These are phyloP conservation scores for Blastobotrys muscicola DNA, from an alignment of 805 yeast genomes.

Conservation along the genomic window DNA sequence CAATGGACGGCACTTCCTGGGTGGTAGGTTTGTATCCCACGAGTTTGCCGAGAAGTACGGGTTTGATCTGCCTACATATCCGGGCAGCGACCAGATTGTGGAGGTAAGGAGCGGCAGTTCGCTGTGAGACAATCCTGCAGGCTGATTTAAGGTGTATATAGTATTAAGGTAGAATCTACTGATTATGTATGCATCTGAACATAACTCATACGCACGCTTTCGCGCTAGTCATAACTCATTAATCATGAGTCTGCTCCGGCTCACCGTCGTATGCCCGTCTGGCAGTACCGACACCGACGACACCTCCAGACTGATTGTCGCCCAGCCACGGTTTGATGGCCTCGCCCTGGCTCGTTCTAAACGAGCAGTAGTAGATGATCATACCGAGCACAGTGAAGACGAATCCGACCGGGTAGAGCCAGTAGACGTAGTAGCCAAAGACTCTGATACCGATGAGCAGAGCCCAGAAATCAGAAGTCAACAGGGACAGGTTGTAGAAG, in stretches of 20 bases:
- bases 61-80: slow-evolving; percentile 53
- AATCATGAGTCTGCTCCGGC: too few species aligned
- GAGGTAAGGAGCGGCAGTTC: slow-evolving; percentile 12
- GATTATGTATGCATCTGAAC: too few species aligned
- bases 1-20: slow-evolving; percentile 60
- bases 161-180: too few species aligned
- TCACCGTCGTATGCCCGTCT: slow-evolving; percentile 2
- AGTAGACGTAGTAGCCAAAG: slow-evolving; percentile 36
- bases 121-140: too few species aligned
- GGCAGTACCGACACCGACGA: slow-evolving; percentile 25
- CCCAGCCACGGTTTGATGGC: slow-evolving; percentile 36
- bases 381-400: slow-evolving; percentile 35
- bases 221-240: too few species aligned
- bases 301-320: slow-evolving; percentile 20
- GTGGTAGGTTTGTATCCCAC: slow-evolving; percentile 75
- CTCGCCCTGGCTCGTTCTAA: slow-evolving; percentile 30
- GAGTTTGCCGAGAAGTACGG: slow-evolving; percentile 64
- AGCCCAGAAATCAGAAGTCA: slow-evolving; percentile 40
- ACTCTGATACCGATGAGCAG: slow-evolving; percentile 35
- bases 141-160: too few species aligned
- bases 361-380: slow-evolving; percentile 32
- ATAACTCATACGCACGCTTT: too few species aligned
- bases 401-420: slow-evolving; percentile 40
- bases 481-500: slow-evolving; percentile 34
- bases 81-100: slow-evolving; percentile 48